Evolutionary conservation across 2,329 filamentous ascomycete genomes (phyloP).

Genomic region (Tolypocladium ovalisporum): DNA sequence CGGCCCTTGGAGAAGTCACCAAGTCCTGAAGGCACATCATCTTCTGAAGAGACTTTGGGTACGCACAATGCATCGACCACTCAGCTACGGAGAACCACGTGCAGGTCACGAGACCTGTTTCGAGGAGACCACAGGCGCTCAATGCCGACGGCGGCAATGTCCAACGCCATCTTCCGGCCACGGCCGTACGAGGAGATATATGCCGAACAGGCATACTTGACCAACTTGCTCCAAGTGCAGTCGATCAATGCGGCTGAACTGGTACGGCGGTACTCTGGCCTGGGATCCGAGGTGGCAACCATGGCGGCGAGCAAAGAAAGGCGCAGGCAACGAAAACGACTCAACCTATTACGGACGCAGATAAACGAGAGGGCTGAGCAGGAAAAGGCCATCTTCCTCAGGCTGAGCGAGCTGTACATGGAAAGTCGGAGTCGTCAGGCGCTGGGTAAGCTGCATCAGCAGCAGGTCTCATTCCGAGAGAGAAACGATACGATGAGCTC

Average conservation of each 20-base stretch:
- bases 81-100: background rate
- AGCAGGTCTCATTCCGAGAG: slow-evolving; percentile 1
- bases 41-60: background rate
- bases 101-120: background rate
- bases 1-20: background rate
- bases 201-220: slow-evolving; percentile 35
- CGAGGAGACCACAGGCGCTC: background rate
- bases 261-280: slow-evolving; percentile 22
- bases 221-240: slow-evolving; percentile 27
- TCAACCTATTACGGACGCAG: slow-evolving; percentile 27
- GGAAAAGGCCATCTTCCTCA: slow-evolving; percentile 30
- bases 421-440: slow-evolving; percentile 35
- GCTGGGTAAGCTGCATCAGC: slow-evolving; percentile 21
- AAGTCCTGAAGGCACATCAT: background rate
- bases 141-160: background rate
- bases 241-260: slow-evolving; percentile 25
- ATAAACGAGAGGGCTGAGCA: slow-evolving; percentile 34
- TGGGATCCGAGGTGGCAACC: slow-evolving; percentile 22
- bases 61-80: background rate
- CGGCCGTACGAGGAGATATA: slow-evolving; percentile 31
- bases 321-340: slow-evolving; percentile 27
- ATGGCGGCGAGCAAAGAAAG: slow-evolving; percentile 13
- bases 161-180: slow-evolving; percentile 19
- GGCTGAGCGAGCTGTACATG: slow-evolving; percentile 37
- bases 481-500: background rate